Conservation (phyloP, 768 basidiomycete genomes). For the Termitomyces heimii region DNA sequence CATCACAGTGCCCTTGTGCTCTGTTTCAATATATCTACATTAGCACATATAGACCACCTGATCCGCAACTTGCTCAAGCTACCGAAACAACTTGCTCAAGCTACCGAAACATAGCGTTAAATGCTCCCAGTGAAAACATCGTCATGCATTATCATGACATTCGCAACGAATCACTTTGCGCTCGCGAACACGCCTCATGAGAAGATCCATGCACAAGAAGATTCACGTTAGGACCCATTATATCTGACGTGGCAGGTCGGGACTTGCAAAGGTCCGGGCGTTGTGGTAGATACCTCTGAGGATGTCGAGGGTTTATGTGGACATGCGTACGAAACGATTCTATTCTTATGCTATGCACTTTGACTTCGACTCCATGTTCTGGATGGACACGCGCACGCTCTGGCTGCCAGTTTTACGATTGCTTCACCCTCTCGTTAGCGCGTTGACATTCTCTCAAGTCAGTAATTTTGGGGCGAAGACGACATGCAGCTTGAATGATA, state of each 20-base stretch:
- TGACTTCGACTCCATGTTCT: not conserved
- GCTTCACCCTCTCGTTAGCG: not conserved
- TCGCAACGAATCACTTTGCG: not conserved
- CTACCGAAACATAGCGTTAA: not conserved
- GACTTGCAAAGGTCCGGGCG: not conserved
- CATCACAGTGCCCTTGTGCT: not conserved
- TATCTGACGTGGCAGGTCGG: not conserved
- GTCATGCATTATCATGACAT: not conserved
- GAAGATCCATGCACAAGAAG: not conserved
- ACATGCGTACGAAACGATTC: conserved; percentile 4
- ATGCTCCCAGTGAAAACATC: not conserved
- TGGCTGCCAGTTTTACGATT: not conserved
- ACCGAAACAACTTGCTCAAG: not conserved
- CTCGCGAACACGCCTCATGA: not conserved
- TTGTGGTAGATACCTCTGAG: not conserved
- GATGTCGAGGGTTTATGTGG: not conserved
- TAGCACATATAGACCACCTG: not conserved
- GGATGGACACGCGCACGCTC: not conserved
- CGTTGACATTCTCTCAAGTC: not conserved
- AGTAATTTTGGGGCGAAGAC: not conserved
- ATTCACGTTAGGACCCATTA: not conserved
- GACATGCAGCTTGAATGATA: not conserved
- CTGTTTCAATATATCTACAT: not conserved
- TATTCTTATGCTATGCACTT: not conserved
- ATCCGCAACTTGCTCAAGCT: not conserved